Evolutionary conservation across 305 asterid genomes (phyloP).

Genomic region (Solanum aculeatissimum): DNA sequence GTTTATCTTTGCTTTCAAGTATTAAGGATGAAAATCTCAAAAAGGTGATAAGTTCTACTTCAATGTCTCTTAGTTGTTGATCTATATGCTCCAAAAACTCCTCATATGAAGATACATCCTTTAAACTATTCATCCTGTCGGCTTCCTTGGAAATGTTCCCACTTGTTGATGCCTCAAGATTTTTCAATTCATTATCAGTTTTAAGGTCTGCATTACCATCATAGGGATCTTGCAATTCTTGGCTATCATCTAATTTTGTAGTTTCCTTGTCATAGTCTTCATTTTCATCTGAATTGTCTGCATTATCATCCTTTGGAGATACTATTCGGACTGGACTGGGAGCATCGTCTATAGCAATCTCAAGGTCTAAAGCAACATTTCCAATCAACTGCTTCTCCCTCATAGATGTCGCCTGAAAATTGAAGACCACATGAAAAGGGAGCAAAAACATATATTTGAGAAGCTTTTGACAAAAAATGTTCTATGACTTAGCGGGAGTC

Average conservation of each 20-base stretch:
- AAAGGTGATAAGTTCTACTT: conserved; percentile 55
- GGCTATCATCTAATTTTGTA: conserved; percentile 14
- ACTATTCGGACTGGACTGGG: conserved; percentile 47
- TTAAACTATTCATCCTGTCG: conserved; percentile 10
- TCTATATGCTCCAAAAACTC: conserved; percentile 53
- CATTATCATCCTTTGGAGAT: conserved; percentile 36
- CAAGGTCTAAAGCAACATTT: conserved; percentile 58
- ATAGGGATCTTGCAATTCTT: conserved; percentile 15
- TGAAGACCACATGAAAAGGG: neutral
- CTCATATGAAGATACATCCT: conserved; percentile 35
- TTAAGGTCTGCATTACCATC: conserved; percentile 9
- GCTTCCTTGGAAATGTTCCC: conserved; percentile 4
- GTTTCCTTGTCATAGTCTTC: conserved; percentile 11
- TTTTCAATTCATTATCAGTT: conserved; percentile 9
- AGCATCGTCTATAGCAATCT: conserved; percentile 20
- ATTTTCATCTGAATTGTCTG: conserved; percentile 12
- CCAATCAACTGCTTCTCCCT: conserved; percentile 66
- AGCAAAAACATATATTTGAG: neutral
- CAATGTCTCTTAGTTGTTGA: conserved; percentile 50
- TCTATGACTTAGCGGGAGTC: neutral
- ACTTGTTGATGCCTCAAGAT: conserved; percentile 13
- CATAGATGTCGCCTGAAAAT: conserved; percentile 61
- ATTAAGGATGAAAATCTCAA: conserved; percentile 43
- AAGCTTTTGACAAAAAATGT: neutral
- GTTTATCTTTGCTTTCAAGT: conserved; percentile 39